Evolutionary conservation across 768 basidiomycete species (phyloP).

Genomic region (Leccinellum rugosiceps): DNA sequence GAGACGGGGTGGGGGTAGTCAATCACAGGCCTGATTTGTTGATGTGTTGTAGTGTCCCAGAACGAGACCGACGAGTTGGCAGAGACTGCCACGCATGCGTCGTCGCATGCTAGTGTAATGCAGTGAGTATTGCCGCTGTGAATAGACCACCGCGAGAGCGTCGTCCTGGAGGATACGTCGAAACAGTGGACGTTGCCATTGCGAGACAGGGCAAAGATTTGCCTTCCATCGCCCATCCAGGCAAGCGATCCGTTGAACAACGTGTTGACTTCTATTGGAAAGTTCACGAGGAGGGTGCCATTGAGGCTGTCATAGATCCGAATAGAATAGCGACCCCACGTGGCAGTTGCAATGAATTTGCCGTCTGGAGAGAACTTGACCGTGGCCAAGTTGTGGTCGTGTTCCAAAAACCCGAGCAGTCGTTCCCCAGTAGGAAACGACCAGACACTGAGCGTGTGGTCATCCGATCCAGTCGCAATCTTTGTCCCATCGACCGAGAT

Average conservation of each 20-base stretch:
- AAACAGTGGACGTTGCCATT: not conserved
- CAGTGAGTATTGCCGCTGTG: not conserved
- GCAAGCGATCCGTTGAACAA: not conserved
- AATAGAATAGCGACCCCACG: not conserved
- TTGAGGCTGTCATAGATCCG: not conserved
- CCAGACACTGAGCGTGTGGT: not conserved
- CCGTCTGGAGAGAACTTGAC: not conserved
- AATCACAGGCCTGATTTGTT: not conserved
- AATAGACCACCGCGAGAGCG: not conserved
- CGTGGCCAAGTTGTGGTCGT: too few relatives aligned
- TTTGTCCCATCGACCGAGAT: not conserved
- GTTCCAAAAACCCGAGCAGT: too few relatives aligned
- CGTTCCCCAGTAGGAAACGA: too few relatives aligned
- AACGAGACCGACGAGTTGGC: too few relatives aligned
- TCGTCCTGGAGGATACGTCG: not conserved
- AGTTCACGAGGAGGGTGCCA: not conserved
- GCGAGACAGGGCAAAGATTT: not conserved
- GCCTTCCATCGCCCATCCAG: not conserved
- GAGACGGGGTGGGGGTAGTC: not conserved
- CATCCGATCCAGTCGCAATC: not conserved
- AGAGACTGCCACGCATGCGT: not conserved
- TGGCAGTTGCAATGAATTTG: not conserved
- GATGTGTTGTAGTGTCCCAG: not conserved
- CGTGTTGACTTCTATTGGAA: not conserved
- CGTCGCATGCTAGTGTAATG: not conserved